Conservation (phyloP, 1,284 basidiomycete species). For the Apiotrichum gracile region DNA sequence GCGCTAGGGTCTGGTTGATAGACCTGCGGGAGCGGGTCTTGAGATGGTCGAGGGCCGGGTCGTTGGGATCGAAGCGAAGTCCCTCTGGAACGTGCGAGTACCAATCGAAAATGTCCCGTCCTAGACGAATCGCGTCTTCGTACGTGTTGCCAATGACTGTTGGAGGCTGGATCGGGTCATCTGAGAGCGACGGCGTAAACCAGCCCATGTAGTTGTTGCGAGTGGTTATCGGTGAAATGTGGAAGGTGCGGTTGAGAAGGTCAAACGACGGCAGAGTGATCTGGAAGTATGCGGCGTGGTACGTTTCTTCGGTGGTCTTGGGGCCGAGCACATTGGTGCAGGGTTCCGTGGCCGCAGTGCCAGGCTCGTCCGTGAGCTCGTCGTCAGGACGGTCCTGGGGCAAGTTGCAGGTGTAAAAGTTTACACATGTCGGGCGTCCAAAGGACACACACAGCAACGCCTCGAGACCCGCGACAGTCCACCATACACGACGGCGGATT, state of each 20-base stretch:
- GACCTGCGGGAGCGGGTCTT: conserved; percentile 14
- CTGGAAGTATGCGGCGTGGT: conserved; percentile 44
- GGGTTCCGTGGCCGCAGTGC: conserved; percentile 21
- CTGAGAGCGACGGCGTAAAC: conserved; percentile 31
- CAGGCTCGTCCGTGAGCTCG: conserved; percentile 35
- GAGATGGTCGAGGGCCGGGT: conserved; percentile 27
- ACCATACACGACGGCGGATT: conserved; percentile 42
- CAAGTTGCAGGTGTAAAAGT: conserved; percentile 42
- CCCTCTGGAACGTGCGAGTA: conserved; percentile 39
- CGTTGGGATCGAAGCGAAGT: conserved; percentile 38
- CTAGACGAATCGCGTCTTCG: conserved; percentile 42
- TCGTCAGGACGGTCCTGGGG: conserved; percentile 43
- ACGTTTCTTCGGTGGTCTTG: conserved; percentile 39
- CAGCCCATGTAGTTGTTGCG: conserved; percentile 36
- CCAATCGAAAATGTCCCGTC: conserved; percentile 42
- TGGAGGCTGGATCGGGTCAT: conserved; percentile 8
- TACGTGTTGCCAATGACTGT: conserved; percentile 31
- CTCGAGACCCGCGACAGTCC: conserved; percentile 45
- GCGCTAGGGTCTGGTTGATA: conserved; percentile 41
- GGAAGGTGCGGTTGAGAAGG: conserved; percentile 43
- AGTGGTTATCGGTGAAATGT: conserved; percentile 30
- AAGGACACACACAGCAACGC: conserved; percentile 42
- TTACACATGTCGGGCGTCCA: conserved; percentile 41
- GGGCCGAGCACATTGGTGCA: conserved; percentile 30
- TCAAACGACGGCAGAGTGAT: conserved; percentile 45